phyloP scores from a whole-genome alignment of 768 basidiomycete genomes.

The Tephrocybe rancida region DNA sequence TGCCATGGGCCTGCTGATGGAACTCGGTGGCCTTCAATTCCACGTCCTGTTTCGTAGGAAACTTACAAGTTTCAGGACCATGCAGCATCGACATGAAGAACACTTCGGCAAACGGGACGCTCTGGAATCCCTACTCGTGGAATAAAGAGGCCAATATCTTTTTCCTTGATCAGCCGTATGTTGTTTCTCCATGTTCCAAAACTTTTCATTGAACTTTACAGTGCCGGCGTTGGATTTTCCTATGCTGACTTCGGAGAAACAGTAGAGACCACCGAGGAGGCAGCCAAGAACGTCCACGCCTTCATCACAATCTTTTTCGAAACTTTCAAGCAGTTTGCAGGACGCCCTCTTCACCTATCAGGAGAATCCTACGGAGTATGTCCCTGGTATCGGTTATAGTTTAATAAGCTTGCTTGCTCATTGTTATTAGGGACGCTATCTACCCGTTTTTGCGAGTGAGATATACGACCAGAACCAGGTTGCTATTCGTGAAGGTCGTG shows the following conservation, averaged over 20 bases:
- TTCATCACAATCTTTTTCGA: slow-evolving; percentile 83
- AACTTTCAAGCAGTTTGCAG: slow-evolving; percentile 72
- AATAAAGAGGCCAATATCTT: slow-evolving; percentile 37
- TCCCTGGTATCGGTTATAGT: neutral
- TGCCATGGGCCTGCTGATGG: slow-evolving; percentile 69
- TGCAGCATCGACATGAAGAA: slow-evolving; percentile 58
- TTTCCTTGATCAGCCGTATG: neutral
- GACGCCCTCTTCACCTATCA: slow-evolving; percentile 68
- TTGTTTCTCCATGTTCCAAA: neutral
- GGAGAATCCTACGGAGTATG: slow-evolving; percentile 81
- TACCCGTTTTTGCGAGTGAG: slow-evolving; percentile 76
- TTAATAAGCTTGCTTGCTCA: neutral
- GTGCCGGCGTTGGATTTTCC: slow-evolving; percentile 72
- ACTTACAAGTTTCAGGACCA: slow-evolving; percentile 27
- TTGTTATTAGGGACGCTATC: slow-evolving; percentile 59
- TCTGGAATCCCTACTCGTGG: slow-evolving; percentile 68
- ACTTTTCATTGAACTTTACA: slow-evolving; percentile 20
- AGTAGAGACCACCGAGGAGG: slow-evolving; percentile 78
- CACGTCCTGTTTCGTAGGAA: neutral
- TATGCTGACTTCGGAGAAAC: slow-evolving; percentile 72
- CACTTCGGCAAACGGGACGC: slow-evolving; percentile 57
- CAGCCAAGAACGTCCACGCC: slow-evolving; percentile 72
- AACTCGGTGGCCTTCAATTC: slow-evolving; percentile 53
- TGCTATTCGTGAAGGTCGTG: slow-evolving; percentile 47
- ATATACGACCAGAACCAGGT: slow-evolving; percentile 73